These are phyloP conservation scores for Beauveria pseudobassiana DNA, from an alignment of 2,329 filamentous ascomycete species.

Conservation along the genomic window DNA sequence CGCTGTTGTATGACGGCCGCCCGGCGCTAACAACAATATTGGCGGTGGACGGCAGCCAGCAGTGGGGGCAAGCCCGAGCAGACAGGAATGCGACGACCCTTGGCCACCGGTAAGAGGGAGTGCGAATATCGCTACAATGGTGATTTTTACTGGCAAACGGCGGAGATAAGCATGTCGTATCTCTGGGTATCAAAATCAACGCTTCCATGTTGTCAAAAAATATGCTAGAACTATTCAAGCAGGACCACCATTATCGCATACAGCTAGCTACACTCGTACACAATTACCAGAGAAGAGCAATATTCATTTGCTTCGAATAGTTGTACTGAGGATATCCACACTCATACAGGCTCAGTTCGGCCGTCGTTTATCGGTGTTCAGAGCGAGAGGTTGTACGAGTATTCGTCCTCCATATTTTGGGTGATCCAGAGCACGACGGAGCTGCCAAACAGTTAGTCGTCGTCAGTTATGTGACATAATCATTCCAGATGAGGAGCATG, in stretches of 20 bases:
- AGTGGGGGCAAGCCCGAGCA: slow-evolving; percentile 4
- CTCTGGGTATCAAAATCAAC: neutral
- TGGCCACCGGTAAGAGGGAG: neutral
- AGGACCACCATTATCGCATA: neutral
- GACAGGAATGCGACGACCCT: neutral
- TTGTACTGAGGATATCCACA: neutral
- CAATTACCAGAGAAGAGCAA: neutral
- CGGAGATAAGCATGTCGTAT: neutral
- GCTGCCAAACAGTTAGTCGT: slow-evolving; percentile 25
- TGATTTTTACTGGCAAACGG: too few species aligned
- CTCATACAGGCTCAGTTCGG: neutral
- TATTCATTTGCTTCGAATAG: neutral
- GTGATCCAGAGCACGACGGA: slow-evolving; percentile 60
- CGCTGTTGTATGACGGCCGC: neutral
- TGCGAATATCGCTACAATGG: too few species aligned
- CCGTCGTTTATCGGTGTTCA: slow-evolving; percentile 22
- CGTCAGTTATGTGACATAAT: neutral
- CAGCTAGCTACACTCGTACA: slow-evolving; percentile 1
- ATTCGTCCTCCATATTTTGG: slow-evolving; percentile 68
- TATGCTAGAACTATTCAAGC: slow-evolving; percentile 12
- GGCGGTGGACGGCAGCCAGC: slow-evolving; percentile 19
- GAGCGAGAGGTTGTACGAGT: slow-evolving; percentile 59
- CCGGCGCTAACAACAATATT: neutral
- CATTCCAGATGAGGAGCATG: slow-evolving; percentile 7
- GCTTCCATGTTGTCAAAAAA: slow-evolving; percentile 9